Evolutionary conservation across 1,284 basidiomycete genomes (phyloP).

Genomic region (Uromyces viciae-fabae): DNA sequence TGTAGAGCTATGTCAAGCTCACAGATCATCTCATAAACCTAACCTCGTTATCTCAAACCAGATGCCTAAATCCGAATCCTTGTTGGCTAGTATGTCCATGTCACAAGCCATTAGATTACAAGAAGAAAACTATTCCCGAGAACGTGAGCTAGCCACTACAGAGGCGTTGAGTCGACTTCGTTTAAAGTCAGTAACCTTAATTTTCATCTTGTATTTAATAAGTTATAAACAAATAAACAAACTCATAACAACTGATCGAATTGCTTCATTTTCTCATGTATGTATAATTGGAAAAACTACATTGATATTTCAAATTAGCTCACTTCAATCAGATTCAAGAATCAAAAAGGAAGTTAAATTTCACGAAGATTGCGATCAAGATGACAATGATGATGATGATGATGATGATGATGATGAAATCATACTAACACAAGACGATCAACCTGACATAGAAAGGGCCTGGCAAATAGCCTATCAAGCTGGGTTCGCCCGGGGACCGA

Average conservation of each 20-base stretch:
- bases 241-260: too few species aligned
- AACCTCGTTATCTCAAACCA: background rate
- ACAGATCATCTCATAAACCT: background rate
- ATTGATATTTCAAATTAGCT: background rate
- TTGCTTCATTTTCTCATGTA: background rate
- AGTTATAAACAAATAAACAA: too few species aligned
- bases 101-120: slow-evolving; percentile 30
- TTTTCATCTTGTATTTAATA: background rate
- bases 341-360: too few species aligned
- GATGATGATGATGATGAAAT: slow-evolving; percentile 10
- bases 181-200: background rate
- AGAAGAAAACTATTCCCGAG: background rate
- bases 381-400: background rate
- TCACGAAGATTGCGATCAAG: background rate
- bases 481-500: slow-evolving; percentile 17
- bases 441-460: slow-evolving; percentile 13
- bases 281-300: background rate
- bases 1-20: background rate
- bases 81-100: slow-evolving; percentile 27
- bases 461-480: slow-evolving; percentile 30
- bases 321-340: background rate
- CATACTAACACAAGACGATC: background rate
- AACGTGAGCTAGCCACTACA: slow-evolving; percentile 1
- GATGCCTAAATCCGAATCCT: slow-evolving; percentile 11
- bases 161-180: slow-evolving; percentile 1